Base-by-base conservation (phyloP, 2,329 filamentous ascomycete species). In the Ascomycota sp. region DNA sequence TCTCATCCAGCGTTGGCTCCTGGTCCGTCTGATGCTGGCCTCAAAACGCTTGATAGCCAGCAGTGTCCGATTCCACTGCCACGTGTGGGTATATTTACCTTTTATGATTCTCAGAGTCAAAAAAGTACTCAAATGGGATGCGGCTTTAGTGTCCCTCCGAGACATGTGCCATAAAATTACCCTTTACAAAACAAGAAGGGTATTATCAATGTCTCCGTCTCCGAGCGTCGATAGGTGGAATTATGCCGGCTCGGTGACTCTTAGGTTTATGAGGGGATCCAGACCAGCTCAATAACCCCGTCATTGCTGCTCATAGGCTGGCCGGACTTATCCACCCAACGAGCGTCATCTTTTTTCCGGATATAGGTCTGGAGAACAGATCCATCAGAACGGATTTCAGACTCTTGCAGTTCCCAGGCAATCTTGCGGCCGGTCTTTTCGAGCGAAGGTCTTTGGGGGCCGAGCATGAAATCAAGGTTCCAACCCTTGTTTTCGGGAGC, bases 211-310 rank as follows among this genome's bases (percentile, higher is more conserved):
- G n/a, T n/a, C n/a, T n/a, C n/a, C n/a, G n/a, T n/a, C n/a, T n/a
- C n/a, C n/a, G n/a, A n/a, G n/a, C n/a, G n/a, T n/a, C n/a, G n/a
- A n/a, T n/a, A n/a, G n/a, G n/a, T n/a, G n/a, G n/a, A n/a, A n/a
- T n/a, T n/a, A n/a, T n/a, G n/a, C n/a, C n/a, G n/a, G n/a, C n/a
- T n/a, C n/a, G n/a, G n/a, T n/a, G n/a, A n/a, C n/a, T n/a, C n/a
- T n/a, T n/a, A n/a, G 24, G 33, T 7, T 11, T 35, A 35, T 24
- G 43, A 42, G 10, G 63, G 58, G 29, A 68, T 52, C 66, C 66
- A 71, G 34, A 70, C 57, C 37, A 71, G 51, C 51, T 71, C 66
- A 31, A 71, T 55, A 26, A 70, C 45, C 3, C 66, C 66, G 43
- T 71, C 66, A 12, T 59, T 53, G 34, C 58, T 55, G 40, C 58